Evolutionary conservation across 352 stramenopile genomes (phyloP).

Genomic region (Ochromonadaceae sp.): DNA sequence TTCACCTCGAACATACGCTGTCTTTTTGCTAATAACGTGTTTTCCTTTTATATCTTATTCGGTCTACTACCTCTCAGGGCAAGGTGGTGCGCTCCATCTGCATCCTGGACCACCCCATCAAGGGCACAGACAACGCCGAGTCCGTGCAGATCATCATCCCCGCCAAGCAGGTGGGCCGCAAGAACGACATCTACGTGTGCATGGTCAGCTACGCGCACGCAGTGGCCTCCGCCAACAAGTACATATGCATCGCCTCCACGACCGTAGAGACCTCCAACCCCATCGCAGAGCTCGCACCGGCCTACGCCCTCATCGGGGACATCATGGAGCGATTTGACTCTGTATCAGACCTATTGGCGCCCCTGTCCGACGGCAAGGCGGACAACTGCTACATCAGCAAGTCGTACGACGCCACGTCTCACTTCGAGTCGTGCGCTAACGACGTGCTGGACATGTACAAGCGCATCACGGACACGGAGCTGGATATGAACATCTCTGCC

Average conservation of each 20-base stretch:
- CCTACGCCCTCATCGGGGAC: constrained; percentile 81
- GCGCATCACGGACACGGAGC: constrained; percentile 86
- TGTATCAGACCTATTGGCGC: constrained; percentile 84
- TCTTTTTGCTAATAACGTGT: no score
- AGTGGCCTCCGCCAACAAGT: constrained; percentile 85
- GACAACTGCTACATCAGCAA: constrained; percentile 96
- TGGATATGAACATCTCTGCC: constrained; percentile 79
- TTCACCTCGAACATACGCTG: no score
- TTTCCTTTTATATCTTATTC: no score
- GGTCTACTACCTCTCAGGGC: constrained; percentile 71
- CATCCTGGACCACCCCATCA: constrained; percentile 94
- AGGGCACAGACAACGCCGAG: constrained; percentile 66
- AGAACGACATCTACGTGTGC: constrained; percentile 97
- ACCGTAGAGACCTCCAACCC: constrained; percentile 88
- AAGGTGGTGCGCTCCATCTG: constrained; percentile 95
- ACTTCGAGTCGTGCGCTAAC: constrained; percentile 93
- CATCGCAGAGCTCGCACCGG: constrained; percentile 78
- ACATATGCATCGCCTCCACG: constrained; percentile 96
- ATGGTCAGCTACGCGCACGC: constrained; percentile 81
- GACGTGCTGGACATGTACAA: constrained; percentile 94
- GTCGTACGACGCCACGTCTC: constrained; percentile 79
- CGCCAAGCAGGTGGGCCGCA: constrained; percentile 54
- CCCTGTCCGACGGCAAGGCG: constrained; percentile 58
- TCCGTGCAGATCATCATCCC: constrained; percentile 98
- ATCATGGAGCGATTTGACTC: constrained; percentile 90